Percentiles rank a stretch among this genome's conserved stretches.
Conservation (phyloP, 2,329 filamentous ascomycete genomes). For the Hymenoscyphus repandus region DNA sequence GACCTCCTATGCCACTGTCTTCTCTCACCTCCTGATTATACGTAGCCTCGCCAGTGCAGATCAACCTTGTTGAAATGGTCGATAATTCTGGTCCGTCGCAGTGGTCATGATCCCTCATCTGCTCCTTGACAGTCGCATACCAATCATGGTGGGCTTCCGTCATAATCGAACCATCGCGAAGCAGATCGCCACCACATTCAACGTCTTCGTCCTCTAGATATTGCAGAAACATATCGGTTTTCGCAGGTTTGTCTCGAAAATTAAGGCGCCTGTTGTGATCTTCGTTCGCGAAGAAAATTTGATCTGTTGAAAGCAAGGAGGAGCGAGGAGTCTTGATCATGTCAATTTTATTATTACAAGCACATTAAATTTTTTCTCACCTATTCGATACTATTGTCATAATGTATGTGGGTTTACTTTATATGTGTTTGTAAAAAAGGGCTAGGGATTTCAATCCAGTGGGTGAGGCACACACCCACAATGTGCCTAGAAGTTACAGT, state of each 20-base stretch:
- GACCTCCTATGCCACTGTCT: slow-evolving; percentile 7
- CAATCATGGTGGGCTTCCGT: slow-evolving; percentile 21
- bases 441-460: too few species aligned
- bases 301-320: slow-evolving; percentile 27
- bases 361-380: not conserved
- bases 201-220: slow-evolving; percentile 15
- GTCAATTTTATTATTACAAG: not conserved
- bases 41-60: slow-evolving; percentile 8
- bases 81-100: slow-evolving; percentile 4
- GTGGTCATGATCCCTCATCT: slow-evolving; percentile 3
- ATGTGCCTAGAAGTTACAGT: too few species aligned
- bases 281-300: slow-evolving; percentile 45
- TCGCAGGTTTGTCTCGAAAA: slow-evolving; percentile 35
- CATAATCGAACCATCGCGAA: slow-evolving; percentile 22
- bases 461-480: too few species aligned
- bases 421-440: too few species aligned
- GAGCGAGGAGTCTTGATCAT: not conserved
- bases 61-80: slow-evolving; percentile 19
- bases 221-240: slow-evolving; percentile 26
- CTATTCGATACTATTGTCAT: too few species aligned
- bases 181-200: slow-evolving; percentile 9
- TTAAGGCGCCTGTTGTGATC: slow-evolving; percentile 38
- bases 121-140: slow-evolving; percentile 8
- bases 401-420: too few species aligned
- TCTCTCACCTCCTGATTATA: slow-evolving; percentile 10